Conservation (phyloP, 768 basidiomycete species). For the Psilocybe sp. region DNA sequence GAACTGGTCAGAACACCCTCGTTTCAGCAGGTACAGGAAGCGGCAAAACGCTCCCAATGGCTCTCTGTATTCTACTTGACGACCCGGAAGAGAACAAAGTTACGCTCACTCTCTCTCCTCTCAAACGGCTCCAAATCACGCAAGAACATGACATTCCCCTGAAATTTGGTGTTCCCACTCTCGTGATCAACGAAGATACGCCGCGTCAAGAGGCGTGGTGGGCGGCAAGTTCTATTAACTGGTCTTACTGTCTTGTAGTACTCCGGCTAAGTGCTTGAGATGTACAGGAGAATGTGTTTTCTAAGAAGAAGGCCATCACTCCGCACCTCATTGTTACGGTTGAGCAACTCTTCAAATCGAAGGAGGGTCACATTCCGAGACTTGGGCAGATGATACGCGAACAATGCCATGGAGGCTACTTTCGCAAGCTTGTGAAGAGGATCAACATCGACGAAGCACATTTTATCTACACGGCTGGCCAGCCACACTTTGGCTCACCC, state of each 20-base stretch:
- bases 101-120: conserved; percentile 13
- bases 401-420: too few species aligned
- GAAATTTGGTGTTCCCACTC: neutral
- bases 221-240: too few species aligned
- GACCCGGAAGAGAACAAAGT: conserved; percentile 5
- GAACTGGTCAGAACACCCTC: conserved; percentile 15
- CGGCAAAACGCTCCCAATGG: conserved; percentile 27
- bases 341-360: too few species aligned
- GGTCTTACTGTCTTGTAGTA: too few species aligned
- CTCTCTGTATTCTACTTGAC: conserved; percentile 21
- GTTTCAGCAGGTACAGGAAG: conserved; percentile 23
- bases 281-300: too few species aligned
- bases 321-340: too few species aligned
- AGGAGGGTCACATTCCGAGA: too few species aligned
- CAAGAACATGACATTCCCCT: neutral
- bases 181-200: too few species aligned
- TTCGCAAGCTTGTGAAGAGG: neutral
- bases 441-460: conserved; percentile 24
- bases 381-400: too few species aligned
- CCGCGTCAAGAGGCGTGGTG: too few species aligned
- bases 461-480: conserved; percentile 17
- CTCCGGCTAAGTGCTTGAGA: too few species aligned
- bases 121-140: conserved; percentile 13
- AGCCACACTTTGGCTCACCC: conserved; percentile 14
- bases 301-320: too few species aligned